Base-by-base conservation (phyloP, 352 stramenopile genomes). In the Phytophthora cactorum region DNA sequence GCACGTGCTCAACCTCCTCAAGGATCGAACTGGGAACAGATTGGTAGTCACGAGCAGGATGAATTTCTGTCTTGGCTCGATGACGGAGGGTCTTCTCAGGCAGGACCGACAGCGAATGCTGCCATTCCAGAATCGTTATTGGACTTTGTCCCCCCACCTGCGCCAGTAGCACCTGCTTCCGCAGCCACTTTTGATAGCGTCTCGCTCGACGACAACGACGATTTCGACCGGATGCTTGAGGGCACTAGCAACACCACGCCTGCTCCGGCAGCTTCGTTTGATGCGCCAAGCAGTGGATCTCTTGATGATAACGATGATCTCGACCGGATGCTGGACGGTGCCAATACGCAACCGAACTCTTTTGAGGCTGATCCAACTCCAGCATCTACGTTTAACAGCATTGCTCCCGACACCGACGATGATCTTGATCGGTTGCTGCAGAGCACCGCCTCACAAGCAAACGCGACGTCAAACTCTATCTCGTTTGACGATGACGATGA, bases 31-130 rank as follows among this genome's bases (percentile, higher is more conserved):
- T 80, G 69, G 72, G 62, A 71, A 27, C 61, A 75, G 17, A 78
- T 79, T 49, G 57, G 63, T 22, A 72, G 65, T 41, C 29, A 34
- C 1, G 77, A 80, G 14, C 70, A 86, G 36, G 84, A 90, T 32
- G 88, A 94, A 45, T 94, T 95, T 55, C 46, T 94, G 38, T 93
- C 85, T 4, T 95, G 86, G 88, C 74, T 95, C 1, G 86, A 95
- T 67, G 84, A 90, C 7, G 67, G 47, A 41, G 81, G 69, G 2
- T 54, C 56, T 36, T 59, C 60, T 0, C 29, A 74, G 25, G 10
- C 51, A 52, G n/a, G 12, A 5, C 6, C 44, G 32, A 34, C 45
- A 43, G 47, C 9, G 10, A 45, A 39, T 28, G 4, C 38, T 55
- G 44, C 51, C 2, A 29, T 44, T 52, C 10, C 15, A 0, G 49